A percentile compares a stretch with the other conserved stretches of the same genome.
Conservation (phyloP, 2,329 filamentous ascomycete genomes). For the Colletotrichum lindemuthianum region DNA sequence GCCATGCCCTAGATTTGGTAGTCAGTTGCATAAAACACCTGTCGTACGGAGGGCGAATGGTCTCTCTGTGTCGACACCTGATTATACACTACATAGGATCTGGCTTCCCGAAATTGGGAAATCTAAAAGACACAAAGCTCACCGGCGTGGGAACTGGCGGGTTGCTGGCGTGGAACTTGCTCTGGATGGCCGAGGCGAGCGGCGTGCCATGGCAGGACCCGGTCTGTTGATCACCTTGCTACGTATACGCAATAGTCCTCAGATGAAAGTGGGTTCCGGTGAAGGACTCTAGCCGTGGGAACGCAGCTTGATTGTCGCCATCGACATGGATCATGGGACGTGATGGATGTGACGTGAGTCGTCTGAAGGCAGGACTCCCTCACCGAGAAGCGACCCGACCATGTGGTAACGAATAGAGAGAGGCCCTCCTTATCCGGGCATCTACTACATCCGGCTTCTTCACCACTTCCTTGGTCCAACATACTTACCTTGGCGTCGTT, state of each 20-base stretch:
- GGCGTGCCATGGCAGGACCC: slow-evolving; percentile 1
- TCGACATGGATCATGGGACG: not conserved
- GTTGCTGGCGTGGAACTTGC: slow-evolving; percentile 12
- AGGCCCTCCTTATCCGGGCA: slow-evolving; percentile 37
- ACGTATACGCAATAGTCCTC: not conserved
- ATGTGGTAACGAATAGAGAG: slow-evolving; percentile 33
- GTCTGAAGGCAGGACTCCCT: slow-evolving; percentile 35
- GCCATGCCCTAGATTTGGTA: too few relatives aligned
- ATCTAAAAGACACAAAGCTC: not conserved
- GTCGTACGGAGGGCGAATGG: too few relatives aligned
- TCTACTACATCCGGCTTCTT: too few relatives aligned
- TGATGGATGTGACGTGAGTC: slow-evolving; percentile 34
- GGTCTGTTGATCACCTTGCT: not conserved
- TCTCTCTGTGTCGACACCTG: too few relatives aligned
- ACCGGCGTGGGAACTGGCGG: slow-evolving; percentile 19
- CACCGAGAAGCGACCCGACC: slow-evolving; percentile 39
- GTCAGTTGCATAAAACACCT: too few relatives aligned
- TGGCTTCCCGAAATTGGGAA: slow-evolving; percentile 13
- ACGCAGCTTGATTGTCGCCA: not conserved
- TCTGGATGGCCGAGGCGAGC: slow-evolving; percentile 1
- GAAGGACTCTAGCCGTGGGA: not conserved
- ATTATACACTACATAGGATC: too few relatives aligned
- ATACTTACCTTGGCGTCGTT: too few relatives aligned
- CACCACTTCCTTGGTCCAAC: too few relatives aligned
- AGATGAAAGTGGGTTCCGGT: slow-evolving; percentile 24